phyloP scores from a whole-genome alignment of 2,329 filamentous ascomycete genomes.

The Pseudogymnoascus destructans region DNA sequence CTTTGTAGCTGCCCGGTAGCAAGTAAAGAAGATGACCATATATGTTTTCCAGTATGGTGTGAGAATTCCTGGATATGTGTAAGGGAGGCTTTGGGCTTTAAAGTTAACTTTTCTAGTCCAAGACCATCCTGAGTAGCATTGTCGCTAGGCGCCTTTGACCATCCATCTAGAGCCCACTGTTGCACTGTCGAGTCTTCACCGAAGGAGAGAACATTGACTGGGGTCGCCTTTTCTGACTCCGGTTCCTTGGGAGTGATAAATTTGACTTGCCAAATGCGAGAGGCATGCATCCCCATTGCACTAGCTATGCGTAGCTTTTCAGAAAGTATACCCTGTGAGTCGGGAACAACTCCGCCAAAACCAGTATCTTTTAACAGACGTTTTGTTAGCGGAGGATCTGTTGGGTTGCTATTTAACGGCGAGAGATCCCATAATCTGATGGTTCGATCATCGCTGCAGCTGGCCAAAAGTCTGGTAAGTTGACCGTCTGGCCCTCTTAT shows the following conservation, averaged over 20 bases:
- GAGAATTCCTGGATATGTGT: slow-evolving; percentile 42
- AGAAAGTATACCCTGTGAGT: slow-evolving; percentile 1
- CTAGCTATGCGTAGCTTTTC: slow-evolving; percentile 44
- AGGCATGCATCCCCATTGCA: slow-evolving; percentile 70
- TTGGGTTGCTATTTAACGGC: slow-evolving; percentile 1
- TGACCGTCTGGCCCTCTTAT: slow-evolving; percentile 30
- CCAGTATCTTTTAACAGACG: slow-evolving; percentile 41
- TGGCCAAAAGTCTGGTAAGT: slow-evolving; percentile 56
- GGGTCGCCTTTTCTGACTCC: slow-evolving; percentile 11
- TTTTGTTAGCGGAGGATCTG: background rate
- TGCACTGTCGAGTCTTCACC: slow-evolving; percentile 75
- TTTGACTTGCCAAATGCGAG: slow-evolving; percentile 77
- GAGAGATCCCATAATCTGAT: slow-evolving; percentile 74
- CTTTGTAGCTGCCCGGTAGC: background rate
- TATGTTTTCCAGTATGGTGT: slow-evolving; percentile 74
- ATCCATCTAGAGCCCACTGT: slow-evolving; percentile 40
- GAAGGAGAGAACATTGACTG: slow-evolving; percentile 54
- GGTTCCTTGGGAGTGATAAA: slow-evolving; percentile 36
- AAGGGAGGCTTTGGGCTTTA: slow-evolving; percentile 27
- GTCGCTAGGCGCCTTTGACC: background rate
- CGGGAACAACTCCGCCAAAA: slow-evolving; percentile 33
- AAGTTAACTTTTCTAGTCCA: background rate
- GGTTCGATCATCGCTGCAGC: slow-evolving; percentile 89
- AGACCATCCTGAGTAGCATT: background rate
- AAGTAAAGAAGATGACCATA: slow-evolving; percentile 61